A percentile compares a stretch with the other conserved stretches of the same genome.
Evolutionary conservation across 2,329 filamentous ascomycete genomes (phyloP).

Genomic region (Pleoardoris graminearum): DNA sequence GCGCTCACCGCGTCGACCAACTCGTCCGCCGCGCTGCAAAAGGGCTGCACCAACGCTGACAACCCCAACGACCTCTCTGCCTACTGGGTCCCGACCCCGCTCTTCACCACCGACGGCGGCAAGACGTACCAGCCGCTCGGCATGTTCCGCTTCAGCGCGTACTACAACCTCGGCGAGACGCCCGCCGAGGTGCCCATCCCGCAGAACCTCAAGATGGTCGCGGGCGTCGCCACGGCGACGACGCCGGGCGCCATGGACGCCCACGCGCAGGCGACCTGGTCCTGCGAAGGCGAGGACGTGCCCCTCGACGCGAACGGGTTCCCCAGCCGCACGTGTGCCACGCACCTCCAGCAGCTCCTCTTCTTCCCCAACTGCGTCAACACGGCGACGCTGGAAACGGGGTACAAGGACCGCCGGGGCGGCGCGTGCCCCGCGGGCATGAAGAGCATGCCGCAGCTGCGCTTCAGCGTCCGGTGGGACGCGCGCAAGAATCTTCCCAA

Average conservation of each 20-base stretch:
- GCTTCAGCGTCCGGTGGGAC: constrained; percentile 55
- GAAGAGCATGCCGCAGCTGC: constrained; percentile 53
- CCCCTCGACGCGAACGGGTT: constrained; percentile 33
- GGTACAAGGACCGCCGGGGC: constrained; percentile 40
- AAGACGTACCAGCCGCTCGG: constrained; percentile 40
- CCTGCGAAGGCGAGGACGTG: constrained; percentile 30
- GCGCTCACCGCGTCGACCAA: constrained; percentile 46
- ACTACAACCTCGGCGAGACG: constrained; percentile 50
- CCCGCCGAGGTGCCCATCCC: constrained; percentile 53
- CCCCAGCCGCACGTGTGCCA: constrained; percentile 45
- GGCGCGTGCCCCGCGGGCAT: constrained; percentile 49
- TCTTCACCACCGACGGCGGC: constrained; percentile 42
- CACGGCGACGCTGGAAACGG: constrained; percentile 37
- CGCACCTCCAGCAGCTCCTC: constrained; percentile 52
- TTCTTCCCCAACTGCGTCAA: constrained; percentile 53
- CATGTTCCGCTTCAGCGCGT: constrained; percentile 50
- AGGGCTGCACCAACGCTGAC: constrained; percentile 51
- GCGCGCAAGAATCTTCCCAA: constrained; percentile 49
- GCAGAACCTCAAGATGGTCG: constrained; percentile 49
- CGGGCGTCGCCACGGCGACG: constrained; percentile 46
- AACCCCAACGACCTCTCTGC: constrained; percentile 54
- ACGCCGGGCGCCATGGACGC: constrained; percentile 22
- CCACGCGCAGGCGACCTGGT: constrained; percentile 31
- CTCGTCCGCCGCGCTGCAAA: constrained; percentile 46
- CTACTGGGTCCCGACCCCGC: constrained; percentile 54